A percentile compares a stretch with the other conserved stretches of the same genome.
Evolutionary conservation across 768 basidiomycete species (phyloP).

Genomic region (Trametes coccinea): DNA sequence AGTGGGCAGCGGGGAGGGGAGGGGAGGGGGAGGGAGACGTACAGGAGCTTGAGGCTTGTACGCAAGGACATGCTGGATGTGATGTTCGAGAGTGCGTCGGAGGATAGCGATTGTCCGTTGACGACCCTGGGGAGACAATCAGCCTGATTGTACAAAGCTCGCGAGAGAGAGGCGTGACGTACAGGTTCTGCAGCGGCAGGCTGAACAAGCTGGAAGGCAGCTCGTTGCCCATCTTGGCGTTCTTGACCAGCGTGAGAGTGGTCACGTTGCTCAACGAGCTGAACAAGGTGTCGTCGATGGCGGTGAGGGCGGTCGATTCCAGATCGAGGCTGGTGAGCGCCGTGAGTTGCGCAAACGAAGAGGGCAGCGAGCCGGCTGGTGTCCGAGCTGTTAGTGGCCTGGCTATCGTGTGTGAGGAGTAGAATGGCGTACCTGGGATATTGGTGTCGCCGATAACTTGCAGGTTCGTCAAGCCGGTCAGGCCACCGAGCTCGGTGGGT

Average conservation of each 20-base stretch:
- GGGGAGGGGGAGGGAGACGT: conserved; percentile 9
- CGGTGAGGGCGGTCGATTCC: conserved; percentile 41
- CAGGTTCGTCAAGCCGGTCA: conserved; percentile 41
- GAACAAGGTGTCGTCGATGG: conserved; percentile 38
- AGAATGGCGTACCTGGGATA: conserved; percentile 38
- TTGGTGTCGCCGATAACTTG: conserved; percentile 42
- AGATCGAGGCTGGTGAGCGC: conserved; percentile 42
- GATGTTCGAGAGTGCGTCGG: conserved; percentile 35
- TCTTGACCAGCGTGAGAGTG: conserved; percentile 41
- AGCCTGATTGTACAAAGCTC: no score
- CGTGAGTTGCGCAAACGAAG: conserved; percentile 39
- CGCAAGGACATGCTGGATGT: conserved; percentile 35
- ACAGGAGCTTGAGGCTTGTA: conserved; percentile 38
- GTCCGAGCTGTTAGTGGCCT: neutral
- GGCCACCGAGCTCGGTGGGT: conserved; percentile 42
- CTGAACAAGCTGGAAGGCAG: conserved; percentile 39
- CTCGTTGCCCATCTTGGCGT: conserved; percentile 39
- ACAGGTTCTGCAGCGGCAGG: conserved; percentile 42
- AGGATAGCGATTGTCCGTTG: conserved; percentile 36
- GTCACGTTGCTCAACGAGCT: conserved; percentile 36
- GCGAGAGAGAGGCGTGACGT: conserved; percentile 19
- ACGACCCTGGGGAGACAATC: conserved; percentile 31
- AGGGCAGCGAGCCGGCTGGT: conserved; percentile 45
- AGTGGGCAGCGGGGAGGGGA: neutral
- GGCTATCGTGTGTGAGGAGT: neutral